Evolutionary conservation across 306 rosid genomes (phyloP).

Genomic region (Fragaria vesca): DNA sequence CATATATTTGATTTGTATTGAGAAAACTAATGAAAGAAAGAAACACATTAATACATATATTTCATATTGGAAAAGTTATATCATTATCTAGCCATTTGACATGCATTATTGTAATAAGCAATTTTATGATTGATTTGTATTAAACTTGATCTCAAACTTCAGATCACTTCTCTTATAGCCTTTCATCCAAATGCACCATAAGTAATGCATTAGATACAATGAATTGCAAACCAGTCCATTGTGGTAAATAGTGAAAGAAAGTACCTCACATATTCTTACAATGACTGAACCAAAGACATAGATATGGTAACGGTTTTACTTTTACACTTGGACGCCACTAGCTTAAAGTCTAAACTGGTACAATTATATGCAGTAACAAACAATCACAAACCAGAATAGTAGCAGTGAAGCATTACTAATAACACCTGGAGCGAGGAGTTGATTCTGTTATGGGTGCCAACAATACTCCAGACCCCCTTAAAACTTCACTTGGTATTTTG

Average conservation of each 20-base stretch:
- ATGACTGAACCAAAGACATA: not conserved
- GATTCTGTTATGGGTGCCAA: not conserved
- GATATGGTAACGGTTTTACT: not conserved
- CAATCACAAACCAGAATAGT: not conserved
- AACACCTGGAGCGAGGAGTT: not conserved
- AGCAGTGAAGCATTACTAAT: not conserved
- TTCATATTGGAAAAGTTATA: not conserved
- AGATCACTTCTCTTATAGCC: not conserved
- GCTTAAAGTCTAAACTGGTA: not conserved
- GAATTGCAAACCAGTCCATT: slow-evolving; percentile 1
- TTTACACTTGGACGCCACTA: not conserved
- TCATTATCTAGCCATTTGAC: not conserved
- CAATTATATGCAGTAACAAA: not conserved
- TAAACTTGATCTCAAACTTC: not conserved
- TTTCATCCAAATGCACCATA: not conserved
- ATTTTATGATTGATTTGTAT: not conserved
- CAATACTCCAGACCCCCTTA: not conserved
- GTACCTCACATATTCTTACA: not conserved
- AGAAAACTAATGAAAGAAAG: not conserved
- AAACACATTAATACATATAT: not conserved
- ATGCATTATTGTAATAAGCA: not conserved
- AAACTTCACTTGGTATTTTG: not conserved
- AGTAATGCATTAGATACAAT: not conserved
- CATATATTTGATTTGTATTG: not conserved
- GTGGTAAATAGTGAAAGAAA: not conserved